Conservation (phyloP, 179 eudicot genomes). For the Silene coronaria region DNA sequence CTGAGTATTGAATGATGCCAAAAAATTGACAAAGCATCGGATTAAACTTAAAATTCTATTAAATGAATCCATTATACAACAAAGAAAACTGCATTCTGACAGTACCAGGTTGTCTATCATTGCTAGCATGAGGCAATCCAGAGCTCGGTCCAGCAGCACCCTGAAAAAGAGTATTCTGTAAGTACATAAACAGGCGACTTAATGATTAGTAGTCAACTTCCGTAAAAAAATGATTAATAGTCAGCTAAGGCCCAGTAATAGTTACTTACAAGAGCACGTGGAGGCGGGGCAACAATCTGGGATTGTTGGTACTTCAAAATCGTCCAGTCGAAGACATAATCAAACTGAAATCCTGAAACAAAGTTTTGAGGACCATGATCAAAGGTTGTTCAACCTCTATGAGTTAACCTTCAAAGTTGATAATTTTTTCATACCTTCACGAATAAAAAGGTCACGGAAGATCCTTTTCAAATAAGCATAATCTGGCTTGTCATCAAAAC, state of each 20-base stretch:
- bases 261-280: slow-evolving; percentile 55
- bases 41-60: neutral
- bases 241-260: slow-evolving; percentile 13
- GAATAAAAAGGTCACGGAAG: slow-evolving; percentile 89
- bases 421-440: slow-evolving; percentile 55
- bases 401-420: slow-evolving; percentile 8
- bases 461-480: slow-evolving; percentile 91
- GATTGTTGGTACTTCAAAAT: slow-evolving; percentile 95
- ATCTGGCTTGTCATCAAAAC: slow-evolving; percentile 96
- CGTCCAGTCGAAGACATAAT: slow-evolving; percentile 98
- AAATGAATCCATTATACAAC: neutral
- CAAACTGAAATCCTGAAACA: slow-evolving; percentile 83
- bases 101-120: slow-evolving; percentile 50
- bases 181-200: slow-evolving; percentile 13
- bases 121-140: slow-evolving; percentile 48
- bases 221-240: neutral
- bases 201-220: slow-evolving; percentile 9
- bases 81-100: neutral
- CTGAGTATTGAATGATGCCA: neutral
- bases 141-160: slow-evolving; percentile 79
- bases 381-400: neutral
- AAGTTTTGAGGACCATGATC: slow-evolving; percentile 12
- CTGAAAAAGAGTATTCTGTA: slow-evolving; percentile 28
- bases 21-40: neutral
- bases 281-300: slow-evolving; percentile 63